Conservation (phyloP, 2,329 filamentous ascomycete species). For the Sclerotiophoma versabilis region DNA sequence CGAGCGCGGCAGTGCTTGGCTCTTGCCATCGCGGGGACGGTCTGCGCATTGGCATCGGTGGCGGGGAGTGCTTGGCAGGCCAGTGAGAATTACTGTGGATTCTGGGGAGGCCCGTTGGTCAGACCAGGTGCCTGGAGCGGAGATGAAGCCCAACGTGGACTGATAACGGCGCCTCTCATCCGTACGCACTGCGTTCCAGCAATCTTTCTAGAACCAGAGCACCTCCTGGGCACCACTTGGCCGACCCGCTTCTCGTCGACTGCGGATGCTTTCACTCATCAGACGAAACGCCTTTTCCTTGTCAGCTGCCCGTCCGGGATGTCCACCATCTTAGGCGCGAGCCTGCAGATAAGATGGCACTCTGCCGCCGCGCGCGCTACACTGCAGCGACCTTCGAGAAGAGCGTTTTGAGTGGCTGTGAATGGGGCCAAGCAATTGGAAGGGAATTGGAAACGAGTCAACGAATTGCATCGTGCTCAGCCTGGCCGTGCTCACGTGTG, state of each 20-base stretch:
- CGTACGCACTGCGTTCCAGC: slow-evolving; percentile 21
- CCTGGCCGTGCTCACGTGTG: slow-evolving; percentile 28
- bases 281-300: slow-evolving; percentile 25
- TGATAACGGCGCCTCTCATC: slow-evolving; percentile 23
- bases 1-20: slow-evolving; percentile 12
- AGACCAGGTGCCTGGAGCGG: slow-evolving; percentile 17
- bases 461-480: slow-evolving; percentile 14
- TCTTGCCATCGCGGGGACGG: slow-evolving; percentile 30
- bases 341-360: slow-evolving; percentile 20
- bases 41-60: slow-evolving; percentile 29
- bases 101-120: slow-evolving; percentile 19
- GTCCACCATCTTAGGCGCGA: slow-evolving; percentile 10
- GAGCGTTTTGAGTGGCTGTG: slow-evolving; percentile 3
- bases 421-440: slow-evolving; percentile 21
- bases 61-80: slow-evolving; percentile 23
- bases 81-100: slow-evolving; percentile 6
- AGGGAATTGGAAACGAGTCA: slow-evolving; percentile 5
- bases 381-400: slow-evolving; percentile 17
- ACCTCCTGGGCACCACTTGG: slow-evolving; percentile 20
- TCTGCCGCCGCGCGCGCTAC: slow-evolving; percentile 11
- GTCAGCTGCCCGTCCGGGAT: slow-evolving; percentile 33
- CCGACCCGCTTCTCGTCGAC: slow-evolving; percentile 19
- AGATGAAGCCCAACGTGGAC: slow-evolving; percentile 26
- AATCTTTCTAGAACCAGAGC: slow-evolving; percentile 31
- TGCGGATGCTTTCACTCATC: slow-evolving; percentile 5